Base-by-base conservation (phyloP, 2,329 filamentous ascomycete genomes). In the Aspergillus tanneri region DNA sequence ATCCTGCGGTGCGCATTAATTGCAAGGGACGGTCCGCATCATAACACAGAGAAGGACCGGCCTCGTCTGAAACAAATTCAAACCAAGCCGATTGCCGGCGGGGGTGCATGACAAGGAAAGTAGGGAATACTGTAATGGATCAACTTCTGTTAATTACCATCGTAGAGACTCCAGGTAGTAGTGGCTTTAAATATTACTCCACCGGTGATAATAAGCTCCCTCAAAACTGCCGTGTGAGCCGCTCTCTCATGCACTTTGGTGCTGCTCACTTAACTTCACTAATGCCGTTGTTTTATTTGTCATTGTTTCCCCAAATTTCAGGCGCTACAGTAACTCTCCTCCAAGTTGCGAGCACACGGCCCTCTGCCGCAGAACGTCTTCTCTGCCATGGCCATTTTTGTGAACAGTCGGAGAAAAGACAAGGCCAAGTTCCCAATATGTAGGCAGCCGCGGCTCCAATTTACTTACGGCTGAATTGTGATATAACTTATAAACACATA, bases 61-160 rank as follows among this genome's bases (percentile, higher is more conserved):
- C 40, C 16, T 43, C 40, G 10, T 43, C 40, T 18, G 40, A 30
- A n/a, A 32, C 22, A 8, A 30, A 32, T 43, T 43, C n/a, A 22
- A 43, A 43, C 40, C 40, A 43, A 18, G 40, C n/a, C n/a, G 16
- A 12, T 11, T 30, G 22, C 10, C 40, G 40, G n/a, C 11, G 14
- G 24, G 40, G 25, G 12, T 25, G 40, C 40, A 43, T 43, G 36
- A 21, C 18, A 39, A 39, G n/a, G 18, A 14, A 22, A 6, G 24
- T 11, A 27, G 11, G 11, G 24, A 27, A 27, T 11, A 27, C 6
- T 27, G 24, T 6, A 11, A 27, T 27, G 24, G 6, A 6, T 27
- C 24, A 27, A n/a, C n/a, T n/a, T n/a, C 24, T 27, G 6, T 11
- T 6, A 6, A 27, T 11, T 27, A 27, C 11, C 6, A 27, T 27